Conservation (phyloP, 2,329 filamentous ascomycete genomes). For the Fusarium robinianum region DNA sequence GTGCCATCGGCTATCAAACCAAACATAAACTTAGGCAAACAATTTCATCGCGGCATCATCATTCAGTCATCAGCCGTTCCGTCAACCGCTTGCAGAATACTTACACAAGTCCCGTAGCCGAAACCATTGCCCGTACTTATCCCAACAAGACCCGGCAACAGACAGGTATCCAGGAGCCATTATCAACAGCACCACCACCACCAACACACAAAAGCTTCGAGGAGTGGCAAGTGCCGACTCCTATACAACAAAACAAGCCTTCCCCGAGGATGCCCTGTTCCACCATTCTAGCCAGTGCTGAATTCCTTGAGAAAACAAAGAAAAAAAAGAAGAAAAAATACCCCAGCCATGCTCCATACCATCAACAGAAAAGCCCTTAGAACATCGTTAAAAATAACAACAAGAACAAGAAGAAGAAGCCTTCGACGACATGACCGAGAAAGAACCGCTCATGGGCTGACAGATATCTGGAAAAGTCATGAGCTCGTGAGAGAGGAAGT, state of each 20-base stretch:
- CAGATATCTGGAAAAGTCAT: slow-evolving; percentile 37
- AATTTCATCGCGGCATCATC: slow-evolving; percentile 38
- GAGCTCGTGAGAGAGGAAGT: slow-evolving; percentile 44
- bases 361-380: too few relatives aligned
- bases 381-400: slow-evolving; percentile 12
- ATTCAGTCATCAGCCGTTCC: slow-evolving; percentile 40
- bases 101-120: slow-evolving; percentile 32
- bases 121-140: slow-evolving; percentile 31
- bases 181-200: slow-evolving; percentile 19
- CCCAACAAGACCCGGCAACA: slow-evolving; percentile 35
- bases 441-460: slow-evolving; percentile 29
- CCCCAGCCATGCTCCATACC: too few relatives aligned
- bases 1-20: slow-evolving; percentile 13
- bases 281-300: slow-evolving; percentile 38
- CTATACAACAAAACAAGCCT: slow-evolving; percentile 18
- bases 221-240: slow-evolving; percentile 29
- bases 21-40: slow-evolving; percentile 19
- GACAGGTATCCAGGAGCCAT: slow-evolving; percentile 29
- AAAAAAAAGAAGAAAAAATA: slow-evolving; percentile 20
- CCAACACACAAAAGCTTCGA: slow-evolving; percentile 19
- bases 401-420: slow-evolving; percentile 30
- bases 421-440: slow-evolving; percentile 28
- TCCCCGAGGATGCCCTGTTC: slow-evolving; percentile 23
- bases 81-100: slow-evolving; percentile 34
- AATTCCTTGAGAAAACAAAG: slow-evolving; percentile 24